Evolutionary conservation across 176 grass and related monocot genomes (phyloP), one percentile per base, ranked within the genome.

Genomic region (Rhipidocladum racemiflorum): DNA sequence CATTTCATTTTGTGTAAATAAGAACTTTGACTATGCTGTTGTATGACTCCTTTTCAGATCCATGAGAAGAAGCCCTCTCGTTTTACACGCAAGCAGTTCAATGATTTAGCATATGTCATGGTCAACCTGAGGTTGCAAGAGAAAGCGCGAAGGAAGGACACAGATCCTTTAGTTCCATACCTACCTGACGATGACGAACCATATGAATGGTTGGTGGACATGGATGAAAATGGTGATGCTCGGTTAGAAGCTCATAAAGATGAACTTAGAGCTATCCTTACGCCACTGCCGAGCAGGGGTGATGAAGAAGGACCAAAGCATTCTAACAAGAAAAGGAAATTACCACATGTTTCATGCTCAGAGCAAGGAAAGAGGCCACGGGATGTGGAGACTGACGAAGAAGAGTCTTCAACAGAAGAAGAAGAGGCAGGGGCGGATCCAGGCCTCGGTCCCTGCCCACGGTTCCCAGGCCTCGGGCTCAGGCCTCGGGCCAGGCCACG

Each of bases 61-160:
- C 44, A 74, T 18, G 39, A 5, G 46, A 50, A 64, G 60, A 64
- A 15, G 21, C 56, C 57, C 63, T 63, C 44, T 28, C 23, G 15
- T 43, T 4, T 83, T 65, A 24, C 72, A 21, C 16, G 2, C 39
- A 65, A 74, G 70, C 29, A 74, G 72, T 74, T 83, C 1, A 7
- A 74, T 15, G 56, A 83, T 65, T 83, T 32, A 20, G 20, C 46
- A 16, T 83, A 51, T 74, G 70, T 65, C 8, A 83, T 46, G 4
- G 2, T 83, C 29, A 83, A 83, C 44, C 17, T 2, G 36, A 74
- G 81, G 57, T 30, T 83, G 24, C 25, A 74, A 65, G 69, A 20
- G 68, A 83, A 65, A 27, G 57, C 28, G 48, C 15, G 45, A 65
- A 74, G 36, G 59, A 53, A 15, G 21, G 55, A 63, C 0, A 40